phyloP scores from a whole-genome alignment of 2,329 filamentous ascomycete genomes.

The Aureobasidium vineae region DNA sequence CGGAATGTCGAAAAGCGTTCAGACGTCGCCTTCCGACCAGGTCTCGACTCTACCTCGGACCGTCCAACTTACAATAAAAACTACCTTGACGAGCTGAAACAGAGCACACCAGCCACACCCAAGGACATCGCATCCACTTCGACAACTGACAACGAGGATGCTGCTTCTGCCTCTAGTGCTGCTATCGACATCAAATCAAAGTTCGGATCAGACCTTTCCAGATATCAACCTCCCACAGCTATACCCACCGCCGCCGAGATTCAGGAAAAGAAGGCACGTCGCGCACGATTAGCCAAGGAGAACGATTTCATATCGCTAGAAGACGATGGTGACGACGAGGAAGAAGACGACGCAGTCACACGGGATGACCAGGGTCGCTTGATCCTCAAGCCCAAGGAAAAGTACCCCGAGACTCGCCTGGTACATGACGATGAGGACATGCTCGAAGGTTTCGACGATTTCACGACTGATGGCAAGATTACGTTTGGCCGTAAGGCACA shows the following conservation, averaged over 20 bases:
- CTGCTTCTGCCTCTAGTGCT: slow-evolving; percentile 48
- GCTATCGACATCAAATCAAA: slow-evolving; percentile 50
- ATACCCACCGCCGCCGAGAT: slow-evolving; percentile 86
- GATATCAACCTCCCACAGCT: slow-evolving; percentile 39
- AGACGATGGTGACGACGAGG: slow-evolving; percentile 53
- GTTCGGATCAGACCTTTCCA: slow-evolving; percentile 54
- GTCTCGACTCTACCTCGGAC: slow-evolving; percentile 59
- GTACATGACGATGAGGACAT: slow-evolving; percentile 87
- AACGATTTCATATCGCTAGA: slow-evolving; percentile 64
- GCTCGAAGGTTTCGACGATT: slow-evolving; percentile 90
- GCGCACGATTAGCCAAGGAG: slow-evolving; percentile 75
- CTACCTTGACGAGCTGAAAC: slow-evolving; percentile 79
- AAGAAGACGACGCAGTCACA: slow-evolving; percentile 42
- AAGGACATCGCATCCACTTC: slow-evolving; percentile 52
- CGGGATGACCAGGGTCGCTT: slow-evolving; percentile 45
- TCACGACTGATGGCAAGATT: slow-evolving; percentile 72
- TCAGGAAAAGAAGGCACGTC: slow-evolving; percentile 82
- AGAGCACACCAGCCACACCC: slow-evolving; percentile 80
- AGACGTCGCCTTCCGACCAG: slow-evolving; percentile 50
- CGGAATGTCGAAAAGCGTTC: slow-evolving; percentile 61
- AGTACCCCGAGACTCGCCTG: slow-evolving; percentile 66
- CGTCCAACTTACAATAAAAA: slow-evolving; percentile 82
- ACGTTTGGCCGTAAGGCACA: slow-evolving; percentile 77
- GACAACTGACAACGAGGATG: slow-evolving; percentile 39
- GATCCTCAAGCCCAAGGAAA: slow-evolving; percentile 57